Conservation (phyloP, 108 stramenopile species). For the Conticribra guillardii region DNA sequence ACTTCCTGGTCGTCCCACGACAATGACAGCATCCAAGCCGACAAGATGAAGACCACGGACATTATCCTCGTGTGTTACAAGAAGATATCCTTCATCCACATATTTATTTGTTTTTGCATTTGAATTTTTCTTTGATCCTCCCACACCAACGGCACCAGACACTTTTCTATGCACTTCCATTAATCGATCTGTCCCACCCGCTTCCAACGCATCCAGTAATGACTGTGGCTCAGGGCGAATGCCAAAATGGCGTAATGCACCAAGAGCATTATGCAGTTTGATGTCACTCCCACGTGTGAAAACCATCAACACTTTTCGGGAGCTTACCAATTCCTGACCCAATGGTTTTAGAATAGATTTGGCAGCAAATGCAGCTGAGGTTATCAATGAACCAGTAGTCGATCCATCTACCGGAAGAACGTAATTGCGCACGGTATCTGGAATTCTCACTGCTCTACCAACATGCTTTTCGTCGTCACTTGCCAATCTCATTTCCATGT, state of each 20-base stretch:
- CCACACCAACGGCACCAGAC: constrained; percentile 79
- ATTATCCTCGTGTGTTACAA: constrained; percentile 90
- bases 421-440: constrained; percentile 76
- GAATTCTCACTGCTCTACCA: constrained; percentile 81
- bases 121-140: constrained; percentile 46
- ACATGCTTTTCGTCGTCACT: constrained; percentile 44
- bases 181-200: constrained; percentile 74
- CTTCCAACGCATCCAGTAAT: constrained; percentile 77
- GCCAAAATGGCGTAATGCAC: constrained; percentile 84
- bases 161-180: constrained; percentile 81
- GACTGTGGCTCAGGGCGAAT: constrained; percentile 77
- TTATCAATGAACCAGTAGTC: constrained; percentile 71
- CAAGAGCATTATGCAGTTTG: constrained; percentile 73
- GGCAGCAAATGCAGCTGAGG: constrained; percentile 66
- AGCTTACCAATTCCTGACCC: constrained; percentile 3
- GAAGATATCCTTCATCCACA: constrained; percentile 59
- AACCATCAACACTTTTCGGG: constrained; percentile 67
- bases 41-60: constrained; percentile 94
- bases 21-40: constrained; percentile 81
- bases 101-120: constrained; percentile 13
- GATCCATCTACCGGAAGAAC: constrained; percentile 65
- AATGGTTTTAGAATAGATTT: constrained; percentile 44
- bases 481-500: constrained; percentile 27
- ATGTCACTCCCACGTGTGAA: constrained; percentile 79
- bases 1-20: constrained; percentile 82